Percentiles rank a stretch among this genome's conserved stretches.
Conservation (phyloP, 2,329 filamentous ascomycete species). For the Claviceps fusiformis region DNA sequence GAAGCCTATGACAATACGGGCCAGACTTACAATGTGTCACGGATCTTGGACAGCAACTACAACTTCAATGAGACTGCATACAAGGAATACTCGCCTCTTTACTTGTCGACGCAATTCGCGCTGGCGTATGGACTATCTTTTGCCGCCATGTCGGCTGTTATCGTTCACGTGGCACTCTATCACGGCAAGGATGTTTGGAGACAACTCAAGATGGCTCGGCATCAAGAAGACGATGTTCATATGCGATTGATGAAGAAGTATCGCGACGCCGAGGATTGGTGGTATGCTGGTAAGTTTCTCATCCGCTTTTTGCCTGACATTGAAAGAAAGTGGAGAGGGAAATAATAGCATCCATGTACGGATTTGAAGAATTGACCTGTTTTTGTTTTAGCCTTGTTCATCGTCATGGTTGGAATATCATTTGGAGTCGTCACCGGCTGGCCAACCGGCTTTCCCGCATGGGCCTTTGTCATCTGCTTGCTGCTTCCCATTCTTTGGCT, state of each 20-base stretch:
- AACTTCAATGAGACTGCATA: slow-evolving; percentile 50
- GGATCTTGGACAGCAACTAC: slow-evolving; percentile 41
- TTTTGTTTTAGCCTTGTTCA: slow-evolving; percentile 26
- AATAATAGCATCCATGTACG: background rate
- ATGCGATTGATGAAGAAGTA: slow-evolving; percentile 51
- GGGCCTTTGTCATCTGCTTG: slow-evolving; percentile 44
- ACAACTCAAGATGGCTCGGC: slow-evolving; percentile 39
- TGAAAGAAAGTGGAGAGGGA: background rate
- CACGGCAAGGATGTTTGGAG: slow-evolving; percentile 41
- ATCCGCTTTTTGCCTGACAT: background rate
- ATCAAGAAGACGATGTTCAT: slow-evolving; percentile 44
- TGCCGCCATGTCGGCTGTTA: slow-evolving; percentile 49
- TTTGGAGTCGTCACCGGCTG: slow-evolving; percentile 41
- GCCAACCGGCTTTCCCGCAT: slow-evolving; percentile 43
- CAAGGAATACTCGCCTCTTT: slow-evolving; percentile 50
- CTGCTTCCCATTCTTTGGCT: slow-evolving; percentile 44
- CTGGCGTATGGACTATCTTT: slow-evolving; percentile 51
- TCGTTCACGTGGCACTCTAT: slow-evolving; percentile 42
- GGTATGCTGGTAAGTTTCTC: slow-evolving; percentile 36
- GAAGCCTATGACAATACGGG: slow-evolving; percentile 53
- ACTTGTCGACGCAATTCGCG: slow-evolving; percentile 48
- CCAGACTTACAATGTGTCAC: slow-evolving; percentile 41
- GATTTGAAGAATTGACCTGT: background rate
- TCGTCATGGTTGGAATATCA: slow-evolving; percentile 39
- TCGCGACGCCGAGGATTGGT: slow-evolving; percentile 45